Evolutionary conservation across 495 filamentous ascomycete genomes (phyloP).

Genomic region (Aspergillus campestris): DNA sequence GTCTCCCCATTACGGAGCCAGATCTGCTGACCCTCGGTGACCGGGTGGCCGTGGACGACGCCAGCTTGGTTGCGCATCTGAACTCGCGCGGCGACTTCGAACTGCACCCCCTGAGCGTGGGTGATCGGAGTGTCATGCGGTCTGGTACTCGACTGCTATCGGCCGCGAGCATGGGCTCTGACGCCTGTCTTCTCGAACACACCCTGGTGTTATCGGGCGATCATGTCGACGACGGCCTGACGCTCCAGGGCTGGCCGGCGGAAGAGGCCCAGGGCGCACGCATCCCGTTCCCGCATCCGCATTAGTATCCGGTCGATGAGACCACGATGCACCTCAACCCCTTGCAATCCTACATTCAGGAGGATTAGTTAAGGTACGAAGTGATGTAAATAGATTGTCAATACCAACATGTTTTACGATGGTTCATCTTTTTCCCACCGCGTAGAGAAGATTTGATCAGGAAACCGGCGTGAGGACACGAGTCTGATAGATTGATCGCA

Average conservation of each 20-base stretch:
- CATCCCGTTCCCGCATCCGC: too few relatives aligned
- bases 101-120: constrained; percentile 31
- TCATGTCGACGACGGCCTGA: constrained; percentile 29
- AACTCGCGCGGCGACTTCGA: constrained; percentile 40
- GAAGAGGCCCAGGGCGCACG: constrained; percentile 8
- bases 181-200: constrained; percentile 38
- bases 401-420: too few relatives aligned
- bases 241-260: constrained; percentile 42
- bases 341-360: too few relatives aligned
- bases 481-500: too few relatives aligned
- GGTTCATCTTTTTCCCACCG: too few relatives aligned
- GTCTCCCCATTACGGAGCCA: constrained; percentile 40
- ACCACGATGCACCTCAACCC: too few relatives aligned
- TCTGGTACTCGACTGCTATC: constrained; percentile 32
- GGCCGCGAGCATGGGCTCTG: constrained; percentile 34
- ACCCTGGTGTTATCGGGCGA: constrained; percentile 40
- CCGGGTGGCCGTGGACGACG: constrained; percentile 38
- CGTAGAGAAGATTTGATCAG: too few relatives aligned
- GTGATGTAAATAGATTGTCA: too few relatives aligned
- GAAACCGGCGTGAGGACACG: too few relatives aligned
- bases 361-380: too few relatives aligned
- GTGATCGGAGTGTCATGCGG: constrained; percentile 34
- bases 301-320: too few relatives aligned
- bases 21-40: constrained; percentile 38
- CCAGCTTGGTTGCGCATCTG: constrained; percentile 37